Base-by-base conservation (phyloP, 2,329 filamentous ascomycete genomes). In the Phialocephala sp. region DNA sequence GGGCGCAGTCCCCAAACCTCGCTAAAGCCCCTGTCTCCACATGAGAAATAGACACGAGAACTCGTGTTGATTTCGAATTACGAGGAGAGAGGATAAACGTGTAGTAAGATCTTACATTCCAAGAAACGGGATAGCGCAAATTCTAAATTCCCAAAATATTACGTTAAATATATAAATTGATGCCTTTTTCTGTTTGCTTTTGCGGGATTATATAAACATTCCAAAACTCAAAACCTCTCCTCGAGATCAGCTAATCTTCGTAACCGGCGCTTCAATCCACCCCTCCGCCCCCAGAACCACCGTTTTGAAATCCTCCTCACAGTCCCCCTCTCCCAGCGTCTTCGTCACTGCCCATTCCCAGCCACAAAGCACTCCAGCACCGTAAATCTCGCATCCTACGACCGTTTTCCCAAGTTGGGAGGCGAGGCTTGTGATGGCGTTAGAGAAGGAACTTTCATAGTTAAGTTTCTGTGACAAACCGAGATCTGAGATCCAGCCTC, bases 331-430 rank as follows among this genome's bases (percentile, higher is more conserved):
- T 9, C 52, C 52, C 1, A n/a, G 4, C 1, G 52, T 56, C 52
- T 15, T 36, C 5, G 15, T n/a, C 1, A 35, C 52, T 9, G 2
- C 20, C 52, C 52, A 56, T 12, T 56, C 27, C 52, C 52, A 56
- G 3, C 52, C 52, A 56, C 52, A 56, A 36, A 56, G 9, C 8
- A 56, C 14, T 8, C 52, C 52, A 12, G 27, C 24, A 18, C 18
- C 52, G 36, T 22, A 56, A 5, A 56, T 56, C 52, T 56, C 52
- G 18, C 52, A 56, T 35, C 52, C 52, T 24, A 36, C 52, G 8
- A 56, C 14, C 14, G 22, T 11, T n/a, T 56, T 56, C 8, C 35
- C 52, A 18, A 56, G 11, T 12, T 56, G 24, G 18, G 24, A 35
- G 35, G 15, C 52, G 35, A 56, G 35, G 15, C 35, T 37, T 35